Percentiles rank a stretch among this genome's conserved stretches.
phyloP scores from a whole-genome alignment of 2,329 filamentous ascomycete species.

The Camillea tinctor region DNA sequence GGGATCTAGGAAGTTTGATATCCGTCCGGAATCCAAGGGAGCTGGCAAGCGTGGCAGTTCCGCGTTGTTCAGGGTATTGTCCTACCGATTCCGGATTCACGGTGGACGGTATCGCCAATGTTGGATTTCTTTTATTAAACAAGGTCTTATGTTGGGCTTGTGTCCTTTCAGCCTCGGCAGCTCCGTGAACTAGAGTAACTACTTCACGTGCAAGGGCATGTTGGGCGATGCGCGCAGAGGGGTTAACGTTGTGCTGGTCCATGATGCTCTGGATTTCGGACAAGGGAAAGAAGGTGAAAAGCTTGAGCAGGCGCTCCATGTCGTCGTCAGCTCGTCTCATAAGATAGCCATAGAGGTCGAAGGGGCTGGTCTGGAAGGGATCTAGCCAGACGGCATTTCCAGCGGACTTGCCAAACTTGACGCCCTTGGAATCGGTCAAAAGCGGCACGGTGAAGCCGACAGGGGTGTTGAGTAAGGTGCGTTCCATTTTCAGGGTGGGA shows the following conservation, averaged over 20 bases:
- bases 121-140: conserved; percentile 38
- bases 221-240: conserved; percentile 74
- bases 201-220: conserved; percentile 82
- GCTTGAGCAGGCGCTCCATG: conserved; percentile 76
- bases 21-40: conserved; percentile 47
- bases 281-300: conserved; percentile 85
- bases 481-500: conserved; percentile 36
- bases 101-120: background rate
- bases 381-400: conserved; percentile 96
- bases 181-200: conserved; percentile 74
- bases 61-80: conserved; percentile 14
- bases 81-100: no score
- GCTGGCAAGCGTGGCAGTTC: conserved; percentile 39
- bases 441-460: conserved; percentile 90
- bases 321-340: conserved; percentile 78
- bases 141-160: conserved; percentile 53
- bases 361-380: conserved; percentile 72
- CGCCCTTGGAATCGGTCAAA: conserved; percentile 78
- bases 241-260: conserved; percentile 63
- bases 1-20: conserved; percentile 57
- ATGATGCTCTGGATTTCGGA: conserved; percentile 67
- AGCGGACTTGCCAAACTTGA: conserved; percentile 92
- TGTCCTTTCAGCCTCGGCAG: conserved; percentile 60
- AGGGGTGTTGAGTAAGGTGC: conserved; percentile 51
- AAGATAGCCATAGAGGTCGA: conserved; percentile 91